Base-by-base conservation (phyloP, 176 grass and related monocot species). In the Cenchrus purpureus region DNA sequence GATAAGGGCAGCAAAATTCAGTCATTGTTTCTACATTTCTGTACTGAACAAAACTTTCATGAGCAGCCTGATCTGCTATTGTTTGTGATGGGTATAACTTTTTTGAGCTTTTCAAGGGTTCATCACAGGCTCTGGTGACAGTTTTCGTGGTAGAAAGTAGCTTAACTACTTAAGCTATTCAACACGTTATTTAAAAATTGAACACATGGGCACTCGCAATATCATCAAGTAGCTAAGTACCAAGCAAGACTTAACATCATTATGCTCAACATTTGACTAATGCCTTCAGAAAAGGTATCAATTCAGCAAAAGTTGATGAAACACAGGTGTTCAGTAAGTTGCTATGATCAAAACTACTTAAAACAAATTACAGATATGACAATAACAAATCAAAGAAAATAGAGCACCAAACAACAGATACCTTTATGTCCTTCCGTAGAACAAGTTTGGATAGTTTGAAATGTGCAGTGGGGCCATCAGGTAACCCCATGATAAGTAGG, bases 371-470 rank as follows among this genome's bases (percentile, higher is more conserved):
- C 5, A 71, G 17, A 71, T 3, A 42, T 14, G 20, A 71, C 19
- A 71, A 46, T 71, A 46, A 22, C 45, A 71, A 70, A n/a, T 22
- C 46, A 46, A 1, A 71, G 19, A 1, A 74, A 55, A 74, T 2
- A 34, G 16, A 76, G 32, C 54, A 83, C 61, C 3, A 64, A 60
- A 73, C 6, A 71, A 46, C 58, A 53, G 14, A 72, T 65, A 99
- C 97, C 91, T 96, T 96, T 79, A 96, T 94, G 70, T 99, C 93
- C 88, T 99, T 95, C 25, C 93, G 88, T 59, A 99, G 75, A 84
- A 99, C 71, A 86, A 99, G 91, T 64, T 91, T 98, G 44, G 91
- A 98, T 68, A 98, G 79, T 94, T 90, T 98, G 65, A 95, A 94
- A 88, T 98, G 93, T 88, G 93, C 93, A 48, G 93, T 98, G 28